Evolutionary conservation across 2,329 filamentous ascomycete species (phyloP), one percentile per base, ranked within the genome.

Genomic region (Calonectria honghensis): DNA sequence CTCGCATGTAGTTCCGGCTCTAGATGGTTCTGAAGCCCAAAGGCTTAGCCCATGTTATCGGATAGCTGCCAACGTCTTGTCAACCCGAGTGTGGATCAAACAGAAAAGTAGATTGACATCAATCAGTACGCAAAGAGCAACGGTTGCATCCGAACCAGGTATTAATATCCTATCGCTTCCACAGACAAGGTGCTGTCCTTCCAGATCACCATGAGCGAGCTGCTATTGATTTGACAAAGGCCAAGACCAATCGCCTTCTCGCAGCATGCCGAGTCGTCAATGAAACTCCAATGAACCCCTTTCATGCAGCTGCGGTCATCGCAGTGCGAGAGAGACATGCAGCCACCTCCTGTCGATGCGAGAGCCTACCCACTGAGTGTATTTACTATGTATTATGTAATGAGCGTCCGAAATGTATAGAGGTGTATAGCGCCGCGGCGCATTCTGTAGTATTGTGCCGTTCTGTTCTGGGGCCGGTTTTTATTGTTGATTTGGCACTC

Each of bases 331-430:
- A 84, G 83, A n/a, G 78, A 84, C 63, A 68, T 83, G 0, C 80
- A 83, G 4, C 29, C 73, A 2, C 70, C 24, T 13, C 45, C 74
- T 0, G 0, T 65, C 0, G 9, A 68, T 32, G n/a, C 69, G 0
- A 77, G 74, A 18, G 63, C 35, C 0, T 80, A 82, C 0, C 24
- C 24, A 24, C 24, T 24, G 70, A 78, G 0, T 85, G 84, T 65
- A 73, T 83, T 45, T 82, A 77, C 39, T 84, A 85, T 72, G 79
- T 84, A 59, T 73, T 85, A 10, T 81, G 78, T 29, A 85, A 85
- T 48, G 83, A 84, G 50, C 79, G 82, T 1, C 18, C 69, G 0
- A 77, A 51, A 11, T 85, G 83, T 24, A 16, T 20, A 0, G 31
- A 73, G 4, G 82, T 83, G 0, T 85, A 80, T 5, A 78, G 72